phyloP scores from a whole-genome alignment of 805 yeast species.

The Candida gorgasii region DNA sequence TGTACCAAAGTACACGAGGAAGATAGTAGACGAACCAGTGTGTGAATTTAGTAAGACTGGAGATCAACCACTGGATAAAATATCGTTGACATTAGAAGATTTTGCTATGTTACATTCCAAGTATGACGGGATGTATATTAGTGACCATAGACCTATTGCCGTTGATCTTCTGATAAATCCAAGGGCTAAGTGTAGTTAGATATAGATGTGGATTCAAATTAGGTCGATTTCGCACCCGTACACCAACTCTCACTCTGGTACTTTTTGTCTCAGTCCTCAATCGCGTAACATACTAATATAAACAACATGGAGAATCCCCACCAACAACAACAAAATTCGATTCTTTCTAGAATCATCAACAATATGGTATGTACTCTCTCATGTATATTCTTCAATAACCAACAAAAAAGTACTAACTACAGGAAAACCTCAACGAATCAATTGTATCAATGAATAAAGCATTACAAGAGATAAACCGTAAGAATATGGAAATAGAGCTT shows the following conservation, averaged over 20 bases:
- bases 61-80: constrained; percentile 13
- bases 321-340: constrained; percentile 75
- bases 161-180: constrained; percentile 23
- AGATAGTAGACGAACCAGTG: constrained; percentile 9
- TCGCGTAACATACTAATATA: background rate
- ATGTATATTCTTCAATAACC: no score
- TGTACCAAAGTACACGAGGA: constrained; percentile 24
- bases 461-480: constrained; percentile 60
- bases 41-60: constrained; percentile 16
- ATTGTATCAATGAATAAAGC: constrained; percentile 63
- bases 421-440: constrained; percentile 74
- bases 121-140: constrained; percentile 32
- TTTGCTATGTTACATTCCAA: constrained; percentile 36
- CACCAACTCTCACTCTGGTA: no score
- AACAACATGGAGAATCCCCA: constrained; percentile 78
- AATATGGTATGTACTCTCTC: constrained; percentile 60
- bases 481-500: constrained; percentile 68
- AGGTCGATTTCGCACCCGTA: no score
- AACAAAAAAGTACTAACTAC: constrained; percentile 8
- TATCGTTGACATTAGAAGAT: constrained; percentile 20
- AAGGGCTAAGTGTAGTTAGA: background rate
- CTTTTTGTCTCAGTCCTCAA: no score
- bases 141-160: constrained; percentile 38
- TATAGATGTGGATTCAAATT: background rate
- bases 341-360: constrained; percentile 72